phyloP scores from a whole-genome alignment of 345 rosid species.

The Microthlaspi erraticum region DNA sequence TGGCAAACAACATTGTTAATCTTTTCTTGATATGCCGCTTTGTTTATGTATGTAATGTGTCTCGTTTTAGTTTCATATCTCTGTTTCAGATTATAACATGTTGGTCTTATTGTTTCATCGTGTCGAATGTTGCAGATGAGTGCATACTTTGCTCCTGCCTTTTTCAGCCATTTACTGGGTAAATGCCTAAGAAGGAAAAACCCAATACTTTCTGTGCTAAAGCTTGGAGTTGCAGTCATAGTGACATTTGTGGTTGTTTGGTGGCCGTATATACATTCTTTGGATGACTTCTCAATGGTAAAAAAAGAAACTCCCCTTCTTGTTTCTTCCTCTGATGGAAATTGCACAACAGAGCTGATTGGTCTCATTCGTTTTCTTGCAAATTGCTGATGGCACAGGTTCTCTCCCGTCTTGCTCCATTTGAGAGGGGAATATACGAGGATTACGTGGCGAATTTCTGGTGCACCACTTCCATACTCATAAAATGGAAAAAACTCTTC shows the following conservation, averaged over 20 bases:
- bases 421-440: conserved; percentile 96
- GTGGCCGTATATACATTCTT: conserved; percentile 85
- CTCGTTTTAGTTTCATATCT: conserved; percentile 4
- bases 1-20: not conserved
- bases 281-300: conserved; percentile 70
- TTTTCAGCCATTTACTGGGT: conserved; percentile 85
- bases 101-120: not conserved
- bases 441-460: conserved; percentile 97
- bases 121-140: conserved; percentile 67
- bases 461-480: conserved; percentile 78
- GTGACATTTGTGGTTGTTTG: conserved; percentile 81
- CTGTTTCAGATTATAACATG: not conserved
- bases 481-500: conserved; percentile 88
- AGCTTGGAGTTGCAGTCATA: conserved; percentile 69
- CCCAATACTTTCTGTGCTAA: conserved; percentile 65
- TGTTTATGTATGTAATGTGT: conserved; percentile 2
- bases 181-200: conserved; percentile 72
- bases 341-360: not conserved
- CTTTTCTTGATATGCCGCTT: not conserved
- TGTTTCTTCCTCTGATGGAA: conserved; percentile 28
- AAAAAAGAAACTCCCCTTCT: conserved; percentile 22
- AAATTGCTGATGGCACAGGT: conserved; percentile 56
- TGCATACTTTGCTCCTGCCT: conserved; percentile 93
- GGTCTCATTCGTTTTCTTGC: not conserved
- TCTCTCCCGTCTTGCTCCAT: conserved; percentile 91